These are phyloP conservation scores for Trichosanthes cucumerina DNA, from an alignment of 306 rosid genomes.

Conservation along the genomic window DNA sequence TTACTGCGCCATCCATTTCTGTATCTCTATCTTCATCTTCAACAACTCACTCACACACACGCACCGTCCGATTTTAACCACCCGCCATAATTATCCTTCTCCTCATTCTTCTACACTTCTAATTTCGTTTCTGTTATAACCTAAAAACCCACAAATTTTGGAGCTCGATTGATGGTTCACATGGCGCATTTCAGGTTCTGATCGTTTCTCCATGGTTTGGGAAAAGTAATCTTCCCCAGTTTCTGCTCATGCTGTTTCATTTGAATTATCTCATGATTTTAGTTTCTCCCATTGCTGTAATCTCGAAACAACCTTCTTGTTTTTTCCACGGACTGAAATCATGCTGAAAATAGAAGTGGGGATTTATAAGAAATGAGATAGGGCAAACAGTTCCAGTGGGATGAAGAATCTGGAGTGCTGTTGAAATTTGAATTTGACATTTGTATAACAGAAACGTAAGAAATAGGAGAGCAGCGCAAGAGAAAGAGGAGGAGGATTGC, in stretches of 20 bases:
- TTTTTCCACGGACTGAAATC: neutral
- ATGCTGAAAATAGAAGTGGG: neutral
- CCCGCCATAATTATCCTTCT: neutral
- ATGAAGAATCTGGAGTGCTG: neutral
- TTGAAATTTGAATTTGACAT: neutral
- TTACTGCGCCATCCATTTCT: neutral
- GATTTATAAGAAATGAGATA: neutral
- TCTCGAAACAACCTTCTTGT: neutral
- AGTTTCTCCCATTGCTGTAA: neutral
- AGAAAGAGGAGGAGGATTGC: neutral
- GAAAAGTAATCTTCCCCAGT: neutral
- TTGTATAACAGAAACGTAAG: neutral
- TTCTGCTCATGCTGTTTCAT: neutral
- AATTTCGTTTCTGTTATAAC: neutral
- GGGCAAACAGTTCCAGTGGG: neutral
- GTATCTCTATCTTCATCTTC: neutral
- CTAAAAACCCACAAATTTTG: neutral
- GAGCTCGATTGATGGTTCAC: neutral
- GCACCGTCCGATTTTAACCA: conserved; percentile 24
- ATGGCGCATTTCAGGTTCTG: neutral
- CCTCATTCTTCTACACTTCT: neutral
- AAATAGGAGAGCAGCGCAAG: neutral
- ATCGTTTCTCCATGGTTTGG: neutral
- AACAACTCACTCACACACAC: neutral
- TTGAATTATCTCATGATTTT: neutral